These are phyloP conservation scores for Tulasnella sp. DNA, from an alignment of 768 basidiomycete species.

Conservation along the genomic window DNA sequence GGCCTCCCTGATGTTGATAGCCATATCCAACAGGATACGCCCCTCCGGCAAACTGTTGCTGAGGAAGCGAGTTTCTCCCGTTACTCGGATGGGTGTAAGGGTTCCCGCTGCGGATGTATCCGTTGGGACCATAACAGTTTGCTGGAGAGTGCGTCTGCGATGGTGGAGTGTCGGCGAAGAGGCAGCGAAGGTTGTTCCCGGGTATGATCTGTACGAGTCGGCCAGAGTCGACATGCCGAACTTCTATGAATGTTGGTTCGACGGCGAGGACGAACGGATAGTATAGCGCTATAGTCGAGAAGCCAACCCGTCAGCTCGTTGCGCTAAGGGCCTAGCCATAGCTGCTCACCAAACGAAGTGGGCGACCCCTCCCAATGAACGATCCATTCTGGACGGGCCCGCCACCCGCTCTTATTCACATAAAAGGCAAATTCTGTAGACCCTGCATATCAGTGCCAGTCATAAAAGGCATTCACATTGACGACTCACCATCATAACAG, in stretches of 20 bases:
- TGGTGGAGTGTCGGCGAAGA: conserved; percentile 90
- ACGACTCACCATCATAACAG: conserved; percentile 83
- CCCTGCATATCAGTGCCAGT: conserved; percentile 10
- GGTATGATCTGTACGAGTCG: conserved; percentile 89
- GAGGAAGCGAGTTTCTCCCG: no score
- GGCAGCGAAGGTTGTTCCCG: conserved; percentile 74
- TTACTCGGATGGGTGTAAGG: conserved; percentile 7
- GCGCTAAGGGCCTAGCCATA: not conserved
- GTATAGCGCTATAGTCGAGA: conserved; percentile 55
- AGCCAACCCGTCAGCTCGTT: not conserved
- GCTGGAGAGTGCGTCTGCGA: conserved; percentile 42
- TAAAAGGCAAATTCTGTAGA: conserved; percentile 96
- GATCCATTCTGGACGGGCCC: conserved; percentile 85
- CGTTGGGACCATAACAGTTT: not conserved
- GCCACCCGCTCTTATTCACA: conserved; percentile 91
- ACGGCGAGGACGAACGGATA: conserved; percentile 96
- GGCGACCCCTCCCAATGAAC: conserved; percentile 95
- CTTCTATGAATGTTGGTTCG: conserved; percentile 92
- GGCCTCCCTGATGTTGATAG: conserved; percentile 30
- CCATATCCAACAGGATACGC: conserved; percentile 13
- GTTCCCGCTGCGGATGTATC: not conserved
- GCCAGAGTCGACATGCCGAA: conserved; percentile 90
- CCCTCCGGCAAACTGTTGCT: not conserved
- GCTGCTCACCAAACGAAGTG: conserved; percentile 78
- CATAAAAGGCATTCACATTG: not conserved